These are phyloP conservation scores for Ceratorhiza oryzae-sativae DNA, from an alignment of 1,284 basidiomycete genomes.

Conservation along the genomic window DNA sequence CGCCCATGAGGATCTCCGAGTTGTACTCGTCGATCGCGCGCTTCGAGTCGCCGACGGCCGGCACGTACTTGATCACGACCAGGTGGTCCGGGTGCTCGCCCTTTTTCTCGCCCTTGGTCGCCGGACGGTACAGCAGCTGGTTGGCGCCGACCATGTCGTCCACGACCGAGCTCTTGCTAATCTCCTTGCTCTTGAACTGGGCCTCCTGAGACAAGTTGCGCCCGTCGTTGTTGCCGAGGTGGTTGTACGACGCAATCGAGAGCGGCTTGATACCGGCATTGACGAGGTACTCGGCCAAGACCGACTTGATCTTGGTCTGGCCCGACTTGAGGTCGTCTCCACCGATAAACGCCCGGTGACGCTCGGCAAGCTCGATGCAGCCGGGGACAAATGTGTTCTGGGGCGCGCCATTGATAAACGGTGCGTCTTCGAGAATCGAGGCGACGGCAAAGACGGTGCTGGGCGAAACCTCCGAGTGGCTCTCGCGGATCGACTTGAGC, in stretches of 20 bases:
- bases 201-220: conserved; percentile 90
- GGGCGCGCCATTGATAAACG: conserved; percentile 97
- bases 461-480: conserved; percentile 93
- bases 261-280: conserved; percentile 99
- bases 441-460: conserved; percentile 96
- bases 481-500: conserved; percentile 80
- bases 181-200: conserved; percentile 99
- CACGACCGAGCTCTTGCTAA: conserved; percentile 94
- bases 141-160: conserved; percentile 98
- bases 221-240: conserved; percentile 98
- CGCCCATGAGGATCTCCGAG: conserved; percentile 76
- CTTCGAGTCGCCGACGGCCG: conserved; percentile 96
- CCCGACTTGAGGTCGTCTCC: conserved; percentile 98
- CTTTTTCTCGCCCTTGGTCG: conserved; percentile 64
- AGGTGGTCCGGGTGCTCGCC: conserved; percentile 98
- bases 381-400: conserved; percentile 99
- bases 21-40: conserved; percentile 99
- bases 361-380: conserved; percentile 91
- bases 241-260: conserved; percentile 97
- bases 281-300: conserved; percentile 97
- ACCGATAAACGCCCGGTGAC: conserved; percentile 90
- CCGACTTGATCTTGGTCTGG: conserved; percentile 94
- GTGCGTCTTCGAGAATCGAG: conserved; percentile 92
- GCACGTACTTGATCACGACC: conserved; percentile 94
- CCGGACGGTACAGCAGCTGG: conserved; percentile 84